Evolutionary conservation across 306 rosid species (phyloP).

Genomic region (Dalbergia cochinchinensis): DNA sequence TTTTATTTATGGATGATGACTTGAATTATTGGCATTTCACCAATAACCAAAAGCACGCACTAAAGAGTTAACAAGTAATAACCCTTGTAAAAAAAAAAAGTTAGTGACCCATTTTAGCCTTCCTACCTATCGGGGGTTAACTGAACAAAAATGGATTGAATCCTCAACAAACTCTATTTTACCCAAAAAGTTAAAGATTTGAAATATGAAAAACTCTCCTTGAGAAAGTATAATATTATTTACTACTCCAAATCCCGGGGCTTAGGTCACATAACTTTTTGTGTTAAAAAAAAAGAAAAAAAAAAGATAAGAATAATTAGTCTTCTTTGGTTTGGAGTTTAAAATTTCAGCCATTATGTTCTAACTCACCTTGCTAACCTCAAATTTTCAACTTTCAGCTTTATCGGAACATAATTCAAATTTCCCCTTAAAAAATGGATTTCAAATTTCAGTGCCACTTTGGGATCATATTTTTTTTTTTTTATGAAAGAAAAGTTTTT

Average conservation of each 20-base stretch:
- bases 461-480: background rate
- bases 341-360: background rate
- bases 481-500: background rate
- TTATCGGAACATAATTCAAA: background rate
- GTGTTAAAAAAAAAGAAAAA: too few relatives aligned
- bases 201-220: too few relatives aligned
- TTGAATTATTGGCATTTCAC: background rate
- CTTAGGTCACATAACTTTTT: too few relatives aligned
- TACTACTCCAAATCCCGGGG: too few relatives aligned
- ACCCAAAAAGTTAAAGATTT: too few relatives aligned
- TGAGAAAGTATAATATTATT: too few relatives aligned
- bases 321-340: background rate
- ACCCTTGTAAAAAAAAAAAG: background rate
- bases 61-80: too few relatives aligned
- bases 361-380: background rate
- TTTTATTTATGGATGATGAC: background rate
- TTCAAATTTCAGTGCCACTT: constrained; percentile 18
- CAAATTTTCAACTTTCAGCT: background rate
- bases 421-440: background rate
- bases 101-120: background rate
- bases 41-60: background rate
- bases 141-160: too few relatives aligned
- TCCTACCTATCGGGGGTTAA: too few relatives aligned
- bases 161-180: too few relatives aligned
- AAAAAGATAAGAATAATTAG: background rate